Evolutionary conservation across 2,329 filamentous ascomycete species (phyloP).

Genomic region (Aphanoascus verrucosus): DNA sequence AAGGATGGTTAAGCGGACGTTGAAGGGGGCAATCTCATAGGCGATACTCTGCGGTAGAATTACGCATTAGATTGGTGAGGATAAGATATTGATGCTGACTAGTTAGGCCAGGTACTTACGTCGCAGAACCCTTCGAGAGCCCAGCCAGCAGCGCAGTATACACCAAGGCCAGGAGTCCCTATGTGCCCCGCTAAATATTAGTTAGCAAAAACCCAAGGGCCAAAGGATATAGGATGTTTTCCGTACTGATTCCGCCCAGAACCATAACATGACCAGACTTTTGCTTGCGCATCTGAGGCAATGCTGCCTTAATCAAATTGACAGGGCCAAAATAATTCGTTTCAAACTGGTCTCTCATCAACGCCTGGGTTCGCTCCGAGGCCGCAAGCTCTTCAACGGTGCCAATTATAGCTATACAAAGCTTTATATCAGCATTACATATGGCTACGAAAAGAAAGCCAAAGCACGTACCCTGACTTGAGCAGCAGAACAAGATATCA

Average conservation of each 20-base stretch:
- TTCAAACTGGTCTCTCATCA: slow-evolving; percentile 87
- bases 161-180: slow-evolving; percentile 78
- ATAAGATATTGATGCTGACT: neutral
- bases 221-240: neutral
- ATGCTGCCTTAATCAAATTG: slow-evolving; percentile 82
- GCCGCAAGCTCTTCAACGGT: slow-evolving; percentile 82
- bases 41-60: slow-evolving; percentile 52
- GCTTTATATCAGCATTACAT: slow-evolving; percentile 13
- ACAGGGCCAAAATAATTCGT: slow-evolving; percentile 90
- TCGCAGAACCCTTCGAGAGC: slow-evolving; percentile 94
- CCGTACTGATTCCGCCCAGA: slow-evolving; percentile 65
- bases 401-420: slow-evolving; percentile 61
- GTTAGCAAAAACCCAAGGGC: neutral
- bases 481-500: slow-evolving; percentile 83
- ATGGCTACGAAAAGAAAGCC: slow-evolving; percentile 4
- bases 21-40: slow-evolving; percentile 94
- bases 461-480: slow-evolving; percentile 57
- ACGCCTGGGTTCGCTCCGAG: slow-evolving; percentile 58
- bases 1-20: slow-evolving; percentile 89
- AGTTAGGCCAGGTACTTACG: slow-evolving; percentile 31
- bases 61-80: neutral
- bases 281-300: slow-evolving; percentile 69
- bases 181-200: slow-evolving; percentile 60
- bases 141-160: slow-evolving; percentile 89
- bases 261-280: slow-evolving; percentile 83